Evolutionary conservation across 192 early-diverging fungal genomes (phyloP), one percentile per base, ranked within the genome.

Genomic region (Allomyces macrogynus): DNA sequence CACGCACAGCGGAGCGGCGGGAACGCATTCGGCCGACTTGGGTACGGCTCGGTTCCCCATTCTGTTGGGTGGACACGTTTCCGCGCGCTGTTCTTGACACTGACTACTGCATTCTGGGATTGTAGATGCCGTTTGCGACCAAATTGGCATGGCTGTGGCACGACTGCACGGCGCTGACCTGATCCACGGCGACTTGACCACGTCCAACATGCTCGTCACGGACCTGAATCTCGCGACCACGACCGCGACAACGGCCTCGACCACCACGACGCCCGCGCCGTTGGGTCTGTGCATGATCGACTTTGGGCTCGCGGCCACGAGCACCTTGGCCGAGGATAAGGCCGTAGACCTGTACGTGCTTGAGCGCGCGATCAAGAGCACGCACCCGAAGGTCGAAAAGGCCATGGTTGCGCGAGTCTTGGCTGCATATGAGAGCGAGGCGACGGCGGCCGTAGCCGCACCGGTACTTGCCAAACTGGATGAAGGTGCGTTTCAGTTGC

Each of bases 301-400:
- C 77, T 99, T 99, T 83, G 96, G 96, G 0, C 74, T 99, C 63
- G 90, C 90, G 68, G 91, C 86, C 72, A 79, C 86, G 43, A 92
- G 92, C 26, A 68, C 73, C 25, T 75, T 93, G 70, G 72, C 78
- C 20, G 96, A 99, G 70, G 96, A 99, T 74, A 96, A 95, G 73
- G 96, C 90, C 5, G 96, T 99, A 1, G 96, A 99, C 78, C 79
- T 99, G 60, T 99, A 99, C 77, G 96, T 99, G n/a, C 81, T 99
- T 23, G 93, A 99, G 72, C 75, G 90, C 23, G 89, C 93, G 3
- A 86, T 99, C 67, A 69, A 79, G 9, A 94, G 91, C 72, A 97
- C 94, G 8, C 96, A 99, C 76, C 91, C 91, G 11, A 80, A 88
- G 26, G 83, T 89, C 12, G 85, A 90, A 67, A 62, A 67, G 63